Base-by-base conservation (phyloP, 2,329 filamentous ascomycete species). In the Aspergillus quadricinctus region DNA sequence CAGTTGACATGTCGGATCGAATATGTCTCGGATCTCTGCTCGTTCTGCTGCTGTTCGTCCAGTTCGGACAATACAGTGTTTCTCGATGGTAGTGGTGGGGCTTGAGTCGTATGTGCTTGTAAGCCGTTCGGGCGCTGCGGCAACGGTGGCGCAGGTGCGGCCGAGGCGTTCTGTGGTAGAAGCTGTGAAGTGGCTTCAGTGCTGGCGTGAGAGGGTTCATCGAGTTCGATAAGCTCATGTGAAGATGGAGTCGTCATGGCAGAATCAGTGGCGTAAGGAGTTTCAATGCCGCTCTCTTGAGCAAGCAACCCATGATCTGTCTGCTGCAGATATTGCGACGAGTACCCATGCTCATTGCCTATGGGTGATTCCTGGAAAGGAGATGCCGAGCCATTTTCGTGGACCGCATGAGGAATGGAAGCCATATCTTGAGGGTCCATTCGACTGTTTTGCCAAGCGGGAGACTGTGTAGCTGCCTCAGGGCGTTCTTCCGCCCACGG, bases 1-100 rank as follows among this genome's bases (percentile, higher is more conserved):
- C 93, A 97, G 58, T 84, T 86, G 59, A 97, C 87, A 58, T 92
- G 92, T 70, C 96, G 95, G 71, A 97, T 92, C 55, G 92, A 88
- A 66, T 99, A 97, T 0, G 91, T 94, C 72, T 97, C 92, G 56
- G 79, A 80, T 58, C 81, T 74, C 61, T 85, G 80, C 54, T 76
- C 71, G 40, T 65, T 66, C 53, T 75, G 69, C 55, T 62, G 72
- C 14, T 68, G 67, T 28, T 69, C 60, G 21, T 76, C 72, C 3
- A 66, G 61, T 21, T 70, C 68, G 3, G 71, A 66, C 23, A 67
- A 35, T 14, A 52, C 56, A 28, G 59, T 50, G 29, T 41, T 56
- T 28, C 56, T 48, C 17, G 54, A 46, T 3, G 58, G 55, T 14
- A 59, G 29, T n/a, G 25, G 51, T 14, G 43, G 37, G 48, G 55